Percentiles rank a stretch among this genome's conserved stretches.
phyloP scores from a whole-genome alignment of 2,329 filamentous ascomycete genomes.

The Huntiella abstrusa region DNA sequence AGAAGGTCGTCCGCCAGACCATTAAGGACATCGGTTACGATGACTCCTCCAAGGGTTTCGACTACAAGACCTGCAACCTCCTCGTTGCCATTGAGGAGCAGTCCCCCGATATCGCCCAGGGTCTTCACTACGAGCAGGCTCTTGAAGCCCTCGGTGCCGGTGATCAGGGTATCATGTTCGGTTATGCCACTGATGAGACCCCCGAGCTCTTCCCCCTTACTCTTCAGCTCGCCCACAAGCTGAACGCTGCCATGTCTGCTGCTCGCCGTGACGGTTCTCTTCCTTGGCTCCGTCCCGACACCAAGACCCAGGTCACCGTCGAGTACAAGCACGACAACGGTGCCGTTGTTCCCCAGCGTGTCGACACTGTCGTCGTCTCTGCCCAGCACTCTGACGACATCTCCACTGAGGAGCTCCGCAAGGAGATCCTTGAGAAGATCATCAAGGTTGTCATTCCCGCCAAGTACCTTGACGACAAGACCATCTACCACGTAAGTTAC shows the following conservation, averaged over 20 bases:
- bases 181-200: slow-evolving; percentile 98
- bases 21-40: slow-evolving; percentile 99
- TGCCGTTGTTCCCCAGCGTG: slow-evolving; percentile 76
- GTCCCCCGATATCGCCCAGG: slow-evolving; percentile 96
- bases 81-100: slow-evolving; percentile 98
- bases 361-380: slow-evolving; percentile 92
- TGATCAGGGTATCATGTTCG: slow-evolving; percentile 99
- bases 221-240: slow-evolving; percentile 84
- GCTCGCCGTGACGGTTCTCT: slow-evolving; percentile 74
- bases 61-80: slow-evolving; percentile 99
- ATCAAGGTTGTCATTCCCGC: slow-evolving; percentile 86
- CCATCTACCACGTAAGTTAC: slow-evolving; percentile 70
- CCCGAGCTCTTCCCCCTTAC: slow-evolving; percentile 92
- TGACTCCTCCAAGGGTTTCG: slow-evolving; percentile 90
- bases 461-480: slow-evolving; percentile 81
- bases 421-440: slow-evolving; percentile 94
- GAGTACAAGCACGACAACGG: slow-evolving; percentile 96
- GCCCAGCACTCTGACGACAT: slow-evolving; percentile 85
- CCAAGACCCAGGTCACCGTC: slow-evolving; percentile 98
- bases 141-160: slow-evolving; percentile 95
- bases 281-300: slow-evolving; percentile 92
- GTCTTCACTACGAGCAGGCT: slow-evolving; percentile 93
- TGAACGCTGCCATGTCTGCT: slow-evolving; percentile 84
- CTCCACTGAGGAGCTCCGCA: slow-evolving; percentile 76
- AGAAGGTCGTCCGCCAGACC: slow-evolving; percentile 82